Conservation (phyloP, 768 basidiomycete genomes). For the Erythrobasidium yunnanense region DNA sequence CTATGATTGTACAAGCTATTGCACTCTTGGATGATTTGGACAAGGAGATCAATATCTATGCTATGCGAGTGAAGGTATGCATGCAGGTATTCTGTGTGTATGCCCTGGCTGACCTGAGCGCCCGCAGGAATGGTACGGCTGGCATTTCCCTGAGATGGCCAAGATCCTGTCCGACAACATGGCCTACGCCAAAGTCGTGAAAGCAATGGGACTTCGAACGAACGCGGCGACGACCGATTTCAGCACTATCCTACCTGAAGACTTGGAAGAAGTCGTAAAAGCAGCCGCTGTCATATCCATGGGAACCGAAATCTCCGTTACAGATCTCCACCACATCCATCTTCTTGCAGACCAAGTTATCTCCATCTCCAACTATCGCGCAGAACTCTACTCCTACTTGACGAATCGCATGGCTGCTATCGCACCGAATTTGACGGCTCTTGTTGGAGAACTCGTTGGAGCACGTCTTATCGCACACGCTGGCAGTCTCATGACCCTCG, state of each 20-base stretch:
- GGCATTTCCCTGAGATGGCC: conserved; percentile 99
- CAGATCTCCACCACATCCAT: conserved; percentile 92
- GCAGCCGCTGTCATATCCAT: conserved; percentile 95
- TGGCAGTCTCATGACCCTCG: conserved; percentile 45
- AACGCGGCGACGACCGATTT: conserved; percentile 79
- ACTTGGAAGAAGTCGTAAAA: conserved; percentile 87
- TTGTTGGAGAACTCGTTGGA: conserved; percentile 68
- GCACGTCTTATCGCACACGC: conserved; percentile 58
- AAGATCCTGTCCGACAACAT: conserved; percentile 96
- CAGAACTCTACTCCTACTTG: conserved; percentile 91
- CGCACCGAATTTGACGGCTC: conserved; percentile 86
- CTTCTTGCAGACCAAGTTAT: conserved; percentile 97
- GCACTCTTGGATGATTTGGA: conserved; percentile 94
- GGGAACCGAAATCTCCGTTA: conserved; percentile 98
- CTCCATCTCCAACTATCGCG: conserved; percentile 83
- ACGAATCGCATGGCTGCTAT: conserved; percentile 97
- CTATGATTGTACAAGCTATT: conserved; percentile 98
- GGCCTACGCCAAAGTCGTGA: conserved; percentile 89
- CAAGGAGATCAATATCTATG: conserved; percentile 99
- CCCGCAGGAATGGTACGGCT: conserved; percentile 97
- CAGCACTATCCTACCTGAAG: conserved; percentile 84
- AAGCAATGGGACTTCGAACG: conserved; percentile 85
- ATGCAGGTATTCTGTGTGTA: not conserved
- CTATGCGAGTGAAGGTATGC: conserved; percentile 92
- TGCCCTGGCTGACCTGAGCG: not conserved